These are phyloP conservation scores for Zygotorulaspora mrakii DNA, from an alignment of 1,139 yeast genomes.

Conservation along the genomic window DNA sequence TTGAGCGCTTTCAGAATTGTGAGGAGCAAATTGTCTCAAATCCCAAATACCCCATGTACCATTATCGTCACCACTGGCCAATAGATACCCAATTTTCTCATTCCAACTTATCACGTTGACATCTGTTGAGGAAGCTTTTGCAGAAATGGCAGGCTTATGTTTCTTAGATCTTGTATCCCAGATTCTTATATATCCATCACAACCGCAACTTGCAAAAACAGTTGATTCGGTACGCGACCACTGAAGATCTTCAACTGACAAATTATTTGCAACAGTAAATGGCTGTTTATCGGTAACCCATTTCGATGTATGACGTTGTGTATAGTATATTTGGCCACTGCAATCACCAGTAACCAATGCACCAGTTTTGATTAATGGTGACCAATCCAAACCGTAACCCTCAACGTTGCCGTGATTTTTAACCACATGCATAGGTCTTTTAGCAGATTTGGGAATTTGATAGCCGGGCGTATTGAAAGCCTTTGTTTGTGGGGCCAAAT, in stretches of 20 bases:
- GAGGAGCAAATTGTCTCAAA: conserved; percentile 73
- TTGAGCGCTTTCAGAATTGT: conserved; percentile 48
- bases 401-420: conserved; percentile 90
- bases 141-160: conserved; percentile 85
- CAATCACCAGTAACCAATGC: conserved; percentile 86
- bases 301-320: conserved; percentile 69
- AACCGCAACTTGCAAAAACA: conserved; percentile 89
- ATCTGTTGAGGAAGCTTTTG: conserved; percentile 77
- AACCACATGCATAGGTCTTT: conserved; percentile 82
- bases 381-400: conserved; percentile 98
- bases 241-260: conserved; percentile 89
- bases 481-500: conserved; percentile 70
- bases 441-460: conserved; percentile 69
- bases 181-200: conserved; percentile 86
- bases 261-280: conserved; percentile 58
- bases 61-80: conserved; percentile 96
- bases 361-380: conserved; percentile 78
- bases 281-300: conserved; percentile 90
- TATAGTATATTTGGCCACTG: conserved; percentile 74
- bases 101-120: conserved; percentile 97
- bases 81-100: conserved; percentile 72
- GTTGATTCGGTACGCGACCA: conserved; percentile 93
- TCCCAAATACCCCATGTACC: conserved; percentile 99
- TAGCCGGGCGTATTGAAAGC: conserved; percentile 89
- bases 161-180: conserved; percentile 97